Conservation (phyloP, 192 early-diverging fungal species). For the Entophlyctis helioformis region DNA sequence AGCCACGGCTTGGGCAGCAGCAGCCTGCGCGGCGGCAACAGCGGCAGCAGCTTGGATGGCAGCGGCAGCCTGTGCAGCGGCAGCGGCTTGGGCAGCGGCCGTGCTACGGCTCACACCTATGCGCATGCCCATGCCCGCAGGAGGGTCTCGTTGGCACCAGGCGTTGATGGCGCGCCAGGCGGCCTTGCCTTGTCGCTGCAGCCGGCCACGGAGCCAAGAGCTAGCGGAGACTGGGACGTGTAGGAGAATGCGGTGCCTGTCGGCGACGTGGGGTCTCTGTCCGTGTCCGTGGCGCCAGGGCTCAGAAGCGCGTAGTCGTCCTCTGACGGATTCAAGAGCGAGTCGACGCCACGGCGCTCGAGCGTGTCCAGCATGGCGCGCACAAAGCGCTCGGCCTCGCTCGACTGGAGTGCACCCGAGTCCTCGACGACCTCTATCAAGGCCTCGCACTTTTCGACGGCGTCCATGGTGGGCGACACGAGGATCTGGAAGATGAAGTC, state of each 20-base stretch:
- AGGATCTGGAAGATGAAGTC: neutral
- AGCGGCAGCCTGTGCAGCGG: too few relatives aligned
- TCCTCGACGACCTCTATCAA: conserved; percentile 1
- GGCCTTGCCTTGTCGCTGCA: neutral
- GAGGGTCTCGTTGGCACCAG: too few relatives aligned
- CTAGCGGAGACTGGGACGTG: neutral
- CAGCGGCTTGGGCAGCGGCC: too few relatives aligned
- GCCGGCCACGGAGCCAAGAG: neutral
- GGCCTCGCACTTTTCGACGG: conserved; percentile 5
- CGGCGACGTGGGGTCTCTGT: too few relatives aligned
- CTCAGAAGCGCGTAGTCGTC: neutral
- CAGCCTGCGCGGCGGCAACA: too few relatives aligned
- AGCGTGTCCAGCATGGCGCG: neutral
- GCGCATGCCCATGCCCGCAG: too few relatives aligned
- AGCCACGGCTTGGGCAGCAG: too few relatives aligned
- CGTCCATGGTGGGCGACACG: neutral
- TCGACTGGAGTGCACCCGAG: neutral
- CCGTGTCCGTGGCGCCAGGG: too few relatives aligned
- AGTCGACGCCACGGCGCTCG: neutral
- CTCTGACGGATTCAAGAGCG: too few relatives aligned
- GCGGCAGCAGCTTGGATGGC: too few relatives aligned
- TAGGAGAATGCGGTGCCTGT: neutral
- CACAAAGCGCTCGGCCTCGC: conserved; percentile 2
- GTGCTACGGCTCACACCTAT: too few relatives aligned
- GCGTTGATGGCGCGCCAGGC: neutral